Percentiles rank a stretch among this genome's conserved stretches.
phyloP scores from a whole-genome alignment of 257 asterid species.

The Solanum clarkiae region DNA sequence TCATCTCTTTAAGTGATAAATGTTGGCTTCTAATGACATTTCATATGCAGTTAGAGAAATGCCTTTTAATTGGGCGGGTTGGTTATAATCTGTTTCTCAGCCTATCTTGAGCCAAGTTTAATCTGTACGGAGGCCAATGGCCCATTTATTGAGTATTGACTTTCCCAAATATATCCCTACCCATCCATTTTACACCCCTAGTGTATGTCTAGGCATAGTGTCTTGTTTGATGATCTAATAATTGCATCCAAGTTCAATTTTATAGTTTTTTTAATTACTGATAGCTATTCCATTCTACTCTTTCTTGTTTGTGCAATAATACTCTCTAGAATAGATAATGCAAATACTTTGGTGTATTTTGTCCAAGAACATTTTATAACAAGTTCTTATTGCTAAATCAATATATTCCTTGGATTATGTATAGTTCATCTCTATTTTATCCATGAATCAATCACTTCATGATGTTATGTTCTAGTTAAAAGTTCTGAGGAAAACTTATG shows the following conservation, averaged over 20 bases:
- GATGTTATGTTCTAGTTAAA: not conserved
- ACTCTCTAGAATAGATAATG: not conserved
- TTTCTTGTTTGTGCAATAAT: not conserved
- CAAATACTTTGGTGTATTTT: not conserved
- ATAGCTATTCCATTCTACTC: not conserved
- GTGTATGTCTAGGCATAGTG: not conserved
- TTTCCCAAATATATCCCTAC: not conserved
- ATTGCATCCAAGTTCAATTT: not conserved
- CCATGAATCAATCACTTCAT: not conserved
- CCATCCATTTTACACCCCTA: not conserved
- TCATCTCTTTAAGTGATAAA: not conserved
- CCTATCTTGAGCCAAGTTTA: not conserved
- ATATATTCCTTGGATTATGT: not conserved
- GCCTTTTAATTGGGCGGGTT: not conserved
- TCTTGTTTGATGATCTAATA: not conserved
- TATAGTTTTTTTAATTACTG: not conserved
- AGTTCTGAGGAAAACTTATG: not conserved
- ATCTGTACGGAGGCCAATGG: not conserved
- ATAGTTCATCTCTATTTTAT: not conserved
- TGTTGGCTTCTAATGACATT: not conserved
- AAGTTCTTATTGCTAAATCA: not conserved
- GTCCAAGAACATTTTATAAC: not conserved
- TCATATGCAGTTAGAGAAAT: not conserved
- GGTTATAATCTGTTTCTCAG: not conserved
- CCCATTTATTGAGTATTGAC: not conserved